A percentile compares a stretch with the other conserved stretches of the same genome.
Evolutionary conservation across 306 rosid genomes (phyloP).

Genomic region (Prunus armeniaca): DNA sequence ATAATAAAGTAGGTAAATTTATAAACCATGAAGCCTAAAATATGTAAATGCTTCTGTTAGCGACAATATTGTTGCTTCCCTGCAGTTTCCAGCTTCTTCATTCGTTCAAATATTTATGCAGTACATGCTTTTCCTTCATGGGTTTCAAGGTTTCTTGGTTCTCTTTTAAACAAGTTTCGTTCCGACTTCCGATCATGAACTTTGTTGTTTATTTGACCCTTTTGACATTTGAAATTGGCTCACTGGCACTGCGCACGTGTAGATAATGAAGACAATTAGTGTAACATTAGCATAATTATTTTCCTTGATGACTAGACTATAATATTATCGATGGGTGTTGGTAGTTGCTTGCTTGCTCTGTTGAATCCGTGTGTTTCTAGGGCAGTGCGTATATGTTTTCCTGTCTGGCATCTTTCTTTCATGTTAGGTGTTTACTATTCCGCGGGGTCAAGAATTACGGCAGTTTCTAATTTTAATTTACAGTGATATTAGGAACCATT

Average conservation of each 20-base stretch:
- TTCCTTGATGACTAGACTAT: background rate
- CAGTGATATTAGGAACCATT: background rate
- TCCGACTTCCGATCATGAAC: no score
- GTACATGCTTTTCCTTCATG: no score
- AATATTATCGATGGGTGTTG: background rate
- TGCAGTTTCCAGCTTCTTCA: background rate
- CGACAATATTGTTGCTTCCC: background rate
- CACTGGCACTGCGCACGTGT: background rate
- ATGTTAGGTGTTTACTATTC: background rate
- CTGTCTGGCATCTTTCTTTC: slow-evolving; percentile 7
- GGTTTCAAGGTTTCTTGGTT: background rate
- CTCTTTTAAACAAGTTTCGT: background rate
- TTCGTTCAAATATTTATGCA: slow-evolving; percentile 10
- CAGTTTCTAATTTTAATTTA: background rate
- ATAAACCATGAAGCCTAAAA: no score
- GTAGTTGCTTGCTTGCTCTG: no score
- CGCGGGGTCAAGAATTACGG: slow-evolving; percentile 22
- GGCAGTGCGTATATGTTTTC: slow-evolving; percentile 8
- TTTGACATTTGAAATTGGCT: background rate
- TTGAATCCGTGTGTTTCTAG: slow-evolving; percentile 7
- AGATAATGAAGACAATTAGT: no score
- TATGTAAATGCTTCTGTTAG: no score
- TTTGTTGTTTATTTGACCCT: background rate
- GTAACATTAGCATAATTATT: background rate
- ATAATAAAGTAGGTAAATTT: background rate